phyloP scores from a whole-genome alignment of 176 grass and related monocot genomes.

The Neostapfia colusana region DNA sequence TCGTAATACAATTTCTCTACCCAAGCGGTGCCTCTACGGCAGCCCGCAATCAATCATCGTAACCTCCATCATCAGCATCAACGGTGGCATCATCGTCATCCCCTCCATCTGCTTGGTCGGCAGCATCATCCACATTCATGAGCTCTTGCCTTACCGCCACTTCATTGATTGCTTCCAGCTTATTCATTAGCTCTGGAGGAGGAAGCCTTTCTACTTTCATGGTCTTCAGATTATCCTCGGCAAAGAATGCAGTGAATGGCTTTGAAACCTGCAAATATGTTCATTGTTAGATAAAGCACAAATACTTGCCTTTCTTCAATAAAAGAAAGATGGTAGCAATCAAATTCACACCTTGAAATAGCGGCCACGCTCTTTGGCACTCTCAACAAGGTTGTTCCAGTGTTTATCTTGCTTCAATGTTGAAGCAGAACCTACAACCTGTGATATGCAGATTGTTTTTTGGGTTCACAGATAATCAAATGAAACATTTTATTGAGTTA shows the following conservation, averaged over 20 bases:
- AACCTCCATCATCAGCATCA: slow-evolving; percentile 59
- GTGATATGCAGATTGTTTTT: slow-evolving; percentile 30
- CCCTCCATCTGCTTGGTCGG: slow-evolving; percentile 51
- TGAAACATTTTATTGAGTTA: not conserved
- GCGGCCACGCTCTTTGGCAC: slow-evolving; percentile 64
- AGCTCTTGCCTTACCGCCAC: slow-evolving; percentile 39
- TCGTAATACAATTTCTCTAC: not conserved
- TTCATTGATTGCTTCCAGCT: slow-evolving; percentile 44
- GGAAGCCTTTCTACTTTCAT: slow-evolving; percentile 52
- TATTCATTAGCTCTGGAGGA: slow-evolving; percentile 19
- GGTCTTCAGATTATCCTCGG: slow-evolving; percentile 52
- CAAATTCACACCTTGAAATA: slow-evolving; percentile 58
- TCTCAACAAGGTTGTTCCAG: slow-evolving; percentile 84
- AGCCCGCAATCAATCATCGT: slow-evolving; percentile 41
- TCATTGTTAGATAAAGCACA: slow-evolving; percentile 12
- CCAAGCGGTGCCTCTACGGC: not conserved
- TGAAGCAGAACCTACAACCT: slow-evolving; percentile 89
- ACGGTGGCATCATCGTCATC: slow-evolving; percentile 46
- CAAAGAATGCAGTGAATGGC: slow-evolving; percentile 71
- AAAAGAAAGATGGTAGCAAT: slow-evolving; percentile 1
- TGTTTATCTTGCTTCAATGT: slow-evolving; percentile 84
- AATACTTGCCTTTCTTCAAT: slow-evolving; percentile 12
- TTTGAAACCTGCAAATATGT: slow-evolving; percentile 60
- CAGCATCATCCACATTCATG: slow-evolving; percentile 47
- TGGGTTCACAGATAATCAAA: slow-evolving; percentile 27